Base-by-base conservation (phyloP, 495 filamentous ascomycete genomes). In the Daldinia bambusicola region DNA sequence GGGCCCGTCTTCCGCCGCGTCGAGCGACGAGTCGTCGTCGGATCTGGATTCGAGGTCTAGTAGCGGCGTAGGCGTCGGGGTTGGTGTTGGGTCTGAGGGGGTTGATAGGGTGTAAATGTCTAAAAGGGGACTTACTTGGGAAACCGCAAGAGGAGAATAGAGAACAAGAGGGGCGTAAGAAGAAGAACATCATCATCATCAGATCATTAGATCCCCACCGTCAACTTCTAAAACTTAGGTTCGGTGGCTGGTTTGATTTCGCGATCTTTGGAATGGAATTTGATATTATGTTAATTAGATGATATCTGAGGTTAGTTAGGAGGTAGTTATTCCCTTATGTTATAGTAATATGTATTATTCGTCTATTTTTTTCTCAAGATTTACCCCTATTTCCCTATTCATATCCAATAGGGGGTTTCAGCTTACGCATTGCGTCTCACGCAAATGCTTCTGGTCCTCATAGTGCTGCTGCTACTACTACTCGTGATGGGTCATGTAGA, bases 31-130 rank as follows among this genome's bases (percentile, higher is more conserved):
- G 37, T 61, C 53, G 30, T 70, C 70, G 30, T 70, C 70, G 20
- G 70, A 72, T 31, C 38, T 72, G 1, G 70, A 68, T 22, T 72
- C 65, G 31, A 64, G 65, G 31, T 72, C 70, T 2, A 72, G 64
- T 37, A 45, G 60, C 30, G 61, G 61, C 34, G n/a, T n/a, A n/a
- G n/a, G n/a, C n/a, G n/a, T n/a, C n/a, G n/a, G n/a, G n/a, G n/a
- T n/a, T n/a, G n/a, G n/a, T n/a, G 18, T 20, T 36, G 64, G 2
- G 32, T 8, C 50, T 10, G 59, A 63, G 36, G 62, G 30, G 12
- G 26, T 55, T 16, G n/a, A n/a, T n/a, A n/a, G n/a, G n/a, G n/a
- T n/a, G 30, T 18, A 0, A 66, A 66, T 55, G 51, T 63, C 34
- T 52, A 56, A 43, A 36, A 10, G 34, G 34, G 34, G 34, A n/a